phyloP scores from a whole-genome alignment of 179 eudicot genomes.

The Corrigiola litoralis region DNA sequence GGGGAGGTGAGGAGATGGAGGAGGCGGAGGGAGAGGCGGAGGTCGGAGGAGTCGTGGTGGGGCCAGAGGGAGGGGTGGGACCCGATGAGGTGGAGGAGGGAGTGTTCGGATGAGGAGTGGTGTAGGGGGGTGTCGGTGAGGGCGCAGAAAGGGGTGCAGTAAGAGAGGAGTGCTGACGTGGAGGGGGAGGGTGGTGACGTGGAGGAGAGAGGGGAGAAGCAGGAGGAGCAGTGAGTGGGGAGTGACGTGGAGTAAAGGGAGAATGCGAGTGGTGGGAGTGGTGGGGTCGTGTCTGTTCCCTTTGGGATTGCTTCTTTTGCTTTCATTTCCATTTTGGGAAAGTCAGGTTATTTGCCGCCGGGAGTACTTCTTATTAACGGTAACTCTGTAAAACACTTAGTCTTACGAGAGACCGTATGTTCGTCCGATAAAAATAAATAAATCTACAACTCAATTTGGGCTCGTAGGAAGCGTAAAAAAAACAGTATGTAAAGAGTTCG shows the following conservation, averaged over 20 bases:
- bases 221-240: constrained; percentile 60
- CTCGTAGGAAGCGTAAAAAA: too few relatives aligned
- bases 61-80: constrained; percentile 20
- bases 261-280: constrained; percentile 46
- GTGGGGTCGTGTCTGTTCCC: constrained; percentile 40
- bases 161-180: constrained; percentile 26
- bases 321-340: constrained; percentile 42
- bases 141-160: constrained; percentile 33
- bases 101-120: constrained; percentile 41
- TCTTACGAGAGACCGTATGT: too few relatives aligned
- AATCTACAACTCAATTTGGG: too few relatives aligned
- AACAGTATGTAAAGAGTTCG: too few relatives aligned
- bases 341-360: too few relatives aligned
- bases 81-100: constrained; percentile 30
- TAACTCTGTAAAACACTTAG: too few relatives aligned
- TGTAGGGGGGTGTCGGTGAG: constrained; percentile 33
- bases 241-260: constrained; percentile 48
- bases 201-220: constrained; percentile 31
- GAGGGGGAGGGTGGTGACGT: constrained; percentile 1
- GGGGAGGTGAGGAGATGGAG: constrained; percentile 29
- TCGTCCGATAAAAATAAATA: too few relatives aligned
- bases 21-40: constrained; percentile 67
- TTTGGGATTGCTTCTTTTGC: constrained; percentile 27
- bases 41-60: constrained; percentile 44
- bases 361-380: too few relatives aligned